Evolutionary conservation across 1,284 basidiomycete genomes (phyloP), one percentile per base, ranked within the genome.

Genomic region (Sporisorium sorghi): DNA sequence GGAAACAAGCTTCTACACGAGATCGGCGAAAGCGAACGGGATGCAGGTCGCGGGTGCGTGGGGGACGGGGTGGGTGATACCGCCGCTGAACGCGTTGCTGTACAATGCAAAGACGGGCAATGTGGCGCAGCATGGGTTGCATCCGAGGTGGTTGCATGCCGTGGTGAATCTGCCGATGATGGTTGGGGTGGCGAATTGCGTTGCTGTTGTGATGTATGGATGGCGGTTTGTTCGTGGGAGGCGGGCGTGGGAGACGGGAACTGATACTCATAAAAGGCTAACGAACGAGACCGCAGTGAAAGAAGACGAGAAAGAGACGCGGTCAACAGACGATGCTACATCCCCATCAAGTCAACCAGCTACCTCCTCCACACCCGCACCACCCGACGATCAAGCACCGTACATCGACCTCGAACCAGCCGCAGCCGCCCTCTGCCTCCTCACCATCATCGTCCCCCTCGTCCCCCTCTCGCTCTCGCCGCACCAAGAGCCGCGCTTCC

Each of bases 401-500:
- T 43, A 49, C 44, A 39, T 58, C 46, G 59, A 68, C 50, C 43
- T 58, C 33, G 52, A 55, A 28, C 49, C 52, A 4, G 7, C 51
- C 35, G 47, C 58, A 14, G 17, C 58, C n/a, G 21, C 33, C 19
- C 32, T 69, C 28, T 58, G 39, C 26, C 55, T 68, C 14, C 5
- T 12, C 15, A 59, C 42, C 15, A 60, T 76, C 46, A 12, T 66
- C 42, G 33, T 79, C 37, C 59, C 72, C 10, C 58, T 80, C 26
- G 28, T 46, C 1, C 24, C 79, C 17, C 77, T 85, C 3, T 85
- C 85, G 10, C 54, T 82, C 23, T 80, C 79, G 15, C 83, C 85
- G 1, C 85, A 85, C 44, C 85, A 85, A 58, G 85, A 85, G 56
- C 79, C 84, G 11, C 79, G 85, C 14, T 85, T 85, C 57, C 73